Conservation (phyloP, 768 basidiomycete genomes). For the Leccinum subtestaceum region DNA sequence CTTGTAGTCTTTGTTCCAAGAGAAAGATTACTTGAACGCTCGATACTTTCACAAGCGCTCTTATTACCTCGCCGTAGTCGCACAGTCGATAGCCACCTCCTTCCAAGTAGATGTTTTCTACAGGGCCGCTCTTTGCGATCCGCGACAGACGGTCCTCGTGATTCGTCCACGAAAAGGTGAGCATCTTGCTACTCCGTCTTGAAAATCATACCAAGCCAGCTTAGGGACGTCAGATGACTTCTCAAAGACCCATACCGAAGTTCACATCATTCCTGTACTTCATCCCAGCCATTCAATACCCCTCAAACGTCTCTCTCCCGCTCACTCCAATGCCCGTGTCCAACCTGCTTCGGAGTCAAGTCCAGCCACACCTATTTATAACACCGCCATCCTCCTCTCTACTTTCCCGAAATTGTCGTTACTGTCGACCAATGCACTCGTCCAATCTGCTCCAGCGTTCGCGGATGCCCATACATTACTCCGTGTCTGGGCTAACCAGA, state of each 20-base stretch:
- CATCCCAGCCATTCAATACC: conserved; percentile 61
- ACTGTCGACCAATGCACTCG: conserved; percentile 46
- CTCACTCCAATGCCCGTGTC: conserved; percentile 63
- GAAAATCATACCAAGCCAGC: neutral
- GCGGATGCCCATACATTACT: conserved; percentile 74
- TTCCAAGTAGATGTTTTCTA: conserved; percentile 58
- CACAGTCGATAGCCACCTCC: conserved; percentile 52
- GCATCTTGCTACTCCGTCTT: conserved; percentile 26
- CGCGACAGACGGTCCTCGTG: conserved; percentile 63
- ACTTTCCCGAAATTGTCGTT: conserved; percentile 38
- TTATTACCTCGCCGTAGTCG: conserved; percentile 82
- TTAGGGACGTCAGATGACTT: conserved; percentile 58
- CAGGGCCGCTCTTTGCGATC: conserved; percentile 55
- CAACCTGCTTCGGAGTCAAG: conserved; percentile 27
- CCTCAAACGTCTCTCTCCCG: conserved; percentile 66
- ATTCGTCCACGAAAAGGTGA: conserved; percentile 55
- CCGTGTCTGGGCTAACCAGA: conserved; percentile 86
- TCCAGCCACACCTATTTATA: conserved; percentile 74
- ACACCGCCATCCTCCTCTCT: conserved; percentile 61
- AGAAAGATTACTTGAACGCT: conserved; percentile 89
- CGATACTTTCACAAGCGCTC: conserved; percentile 92
- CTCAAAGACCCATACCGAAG: conserved; percentile 62
- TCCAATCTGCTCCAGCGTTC: conserved; percentile 56
- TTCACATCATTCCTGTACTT: conserved; percentile 73
- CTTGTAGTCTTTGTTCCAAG: conserved; percentile 75